Evolutionary conservation across 371 early-diverging fungal genomes (phyloP), one percentile per base, ranked within the genome.

Genomic region (Lichtheimia ramosa): DNA sequence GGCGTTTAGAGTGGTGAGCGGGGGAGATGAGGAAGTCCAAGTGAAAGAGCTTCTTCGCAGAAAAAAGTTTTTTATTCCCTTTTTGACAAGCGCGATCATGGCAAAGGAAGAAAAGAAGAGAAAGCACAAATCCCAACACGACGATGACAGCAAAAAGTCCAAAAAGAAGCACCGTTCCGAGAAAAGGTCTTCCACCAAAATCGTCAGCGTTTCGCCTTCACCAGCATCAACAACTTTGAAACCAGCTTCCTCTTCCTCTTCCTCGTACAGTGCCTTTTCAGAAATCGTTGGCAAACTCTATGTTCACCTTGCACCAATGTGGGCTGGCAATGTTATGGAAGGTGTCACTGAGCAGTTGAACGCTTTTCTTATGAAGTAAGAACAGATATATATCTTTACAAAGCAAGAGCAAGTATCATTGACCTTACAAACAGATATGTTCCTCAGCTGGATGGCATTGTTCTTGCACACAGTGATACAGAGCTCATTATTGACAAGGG

Each of bases 361-460:
- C 66, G 84, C 85, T 27, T 91, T 93, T 75, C 83, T 96, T n/a
- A 88, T 94, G 85, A 89, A 87, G 89, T 94, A 71, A 55, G 77
- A n/a, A n/a, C n/a, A n/a, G 51, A 20, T 3, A 20, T 20, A 51
- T 51, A 14, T 46, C 12, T 4, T 5, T 46, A 10, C 10, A n/a
- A n/a, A n/a, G 24, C 18, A 54, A 41, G 18, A 12, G 10, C 46
- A 42, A 12, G 3, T 21, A 18, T 24, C 23, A 23, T 46, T 27
- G 28, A 21, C 48, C 24, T 48, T 51, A 5, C 5, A 15, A 0
- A 14, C 62, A 92, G 92, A 73, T 89, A 90, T 71, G 80, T 94
- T 46, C 88, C 91, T 27, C 89, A 93, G 66, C 82, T 96, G 5
- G 89, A 91, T 60, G 96, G 96, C 56, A 90, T 97, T 39, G 88